Evolutionary conservation across 306 rosid species (phyloP).

Genomic region (Adenanthera pavonina): DNA sequence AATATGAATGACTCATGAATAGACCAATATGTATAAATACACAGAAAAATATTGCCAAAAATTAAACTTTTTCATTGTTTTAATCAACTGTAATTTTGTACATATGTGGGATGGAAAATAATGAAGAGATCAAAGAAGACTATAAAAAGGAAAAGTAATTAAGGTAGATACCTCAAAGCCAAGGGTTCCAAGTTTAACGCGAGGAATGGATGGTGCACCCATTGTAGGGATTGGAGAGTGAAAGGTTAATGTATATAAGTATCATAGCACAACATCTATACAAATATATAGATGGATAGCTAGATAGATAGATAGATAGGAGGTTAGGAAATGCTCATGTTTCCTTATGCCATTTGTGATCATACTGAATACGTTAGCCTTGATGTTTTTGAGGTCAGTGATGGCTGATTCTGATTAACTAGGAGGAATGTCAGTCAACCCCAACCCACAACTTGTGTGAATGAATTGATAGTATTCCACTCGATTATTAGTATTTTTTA

Average conservation of each 20-base stretch:
- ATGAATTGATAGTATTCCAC: too few species aligned
- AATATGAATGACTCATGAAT: too few species aligned
- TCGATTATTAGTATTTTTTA: too few species aligned
- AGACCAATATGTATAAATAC: too few species aligned
- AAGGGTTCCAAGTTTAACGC: neutral
- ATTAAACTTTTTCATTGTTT: too few species aligned
- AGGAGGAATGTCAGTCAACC: too few species aligned
- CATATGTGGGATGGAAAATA: too few species aligned
- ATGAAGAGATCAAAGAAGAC: neutral
- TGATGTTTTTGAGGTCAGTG: neutral
- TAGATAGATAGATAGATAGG: neutral
- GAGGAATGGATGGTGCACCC: neutral
- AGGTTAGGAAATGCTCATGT: neutral
- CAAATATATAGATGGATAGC: neutral
- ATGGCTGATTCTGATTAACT: neutral
- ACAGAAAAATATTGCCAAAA: too few species aligned
- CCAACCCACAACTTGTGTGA: too few species aligned
- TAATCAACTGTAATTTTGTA: too few species aligned
- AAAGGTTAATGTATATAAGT: neutral
- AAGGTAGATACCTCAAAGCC: neutral
- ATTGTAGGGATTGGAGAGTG: neutral
- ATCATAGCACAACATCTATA: neutral
- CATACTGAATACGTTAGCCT: neutral
- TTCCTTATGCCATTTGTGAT: neutral
- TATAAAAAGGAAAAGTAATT: too few species aligned